Percentiles rank a stretch among this genome's conserved stretches.
Evolutionary conservation across 176 grass and related monocot species (phyloP).

Genomic region (Oryza meyeriana): DNA sequence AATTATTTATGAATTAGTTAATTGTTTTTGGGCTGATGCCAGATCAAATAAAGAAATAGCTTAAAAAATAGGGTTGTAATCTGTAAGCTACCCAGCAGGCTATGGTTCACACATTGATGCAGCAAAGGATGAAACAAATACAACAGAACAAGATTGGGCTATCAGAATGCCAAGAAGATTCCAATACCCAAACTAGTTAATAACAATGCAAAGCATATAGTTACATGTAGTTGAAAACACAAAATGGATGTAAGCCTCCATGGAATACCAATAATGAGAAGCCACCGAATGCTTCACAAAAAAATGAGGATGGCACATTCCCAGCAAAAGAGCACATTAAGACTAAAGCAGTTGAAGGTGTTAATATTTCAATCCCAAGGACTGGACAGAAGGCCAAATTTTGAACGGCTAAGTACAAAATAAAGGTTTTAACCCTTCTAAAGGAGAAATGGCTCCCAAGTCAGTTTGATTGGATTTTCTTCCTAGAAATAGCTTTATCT

Average conservation of each 20-base stretch:
- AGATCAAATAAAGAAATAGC: not conserved
- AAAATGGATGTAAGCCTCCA: not conserved
- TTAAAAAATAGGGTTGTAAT: not conserved
- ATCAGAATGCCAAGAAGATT: not conserved
- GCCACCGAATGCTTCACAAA: not conserved
- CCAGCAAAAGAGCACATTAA: not conserved
- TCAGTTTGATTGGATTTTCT: not conserved
- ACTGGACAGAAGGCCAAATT: not conserved
- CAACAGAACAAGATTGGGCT: not conserved
- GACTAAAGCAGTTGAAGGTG: not conserved
- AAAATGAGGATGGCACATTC: not conserved
- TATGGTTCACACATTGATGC: not conserved
- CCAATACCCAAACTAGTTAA: not conserved
- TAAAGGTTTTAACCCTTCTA: not conserved
- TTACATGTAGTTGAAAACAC: not conserved
- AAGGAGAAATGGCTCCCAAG: not conserved
- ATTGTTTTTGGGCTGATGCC: not conserved
- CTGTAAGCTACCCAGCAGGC: not conserved
- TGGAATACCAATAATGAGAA: not conserved
- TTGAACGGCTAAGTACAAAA: not conserved
- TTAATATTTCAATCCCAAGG: not conserved
- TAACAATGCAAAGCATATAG: not conserved
- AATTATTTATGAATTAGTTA: not conserved
- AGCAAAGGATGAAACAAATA: not conserved
- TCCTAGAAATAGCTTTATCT: not conserved